Conservation (phyloP, 225 moss, liverwort and hornwort genomes). For the Sphagnum tenellum region DNA sequence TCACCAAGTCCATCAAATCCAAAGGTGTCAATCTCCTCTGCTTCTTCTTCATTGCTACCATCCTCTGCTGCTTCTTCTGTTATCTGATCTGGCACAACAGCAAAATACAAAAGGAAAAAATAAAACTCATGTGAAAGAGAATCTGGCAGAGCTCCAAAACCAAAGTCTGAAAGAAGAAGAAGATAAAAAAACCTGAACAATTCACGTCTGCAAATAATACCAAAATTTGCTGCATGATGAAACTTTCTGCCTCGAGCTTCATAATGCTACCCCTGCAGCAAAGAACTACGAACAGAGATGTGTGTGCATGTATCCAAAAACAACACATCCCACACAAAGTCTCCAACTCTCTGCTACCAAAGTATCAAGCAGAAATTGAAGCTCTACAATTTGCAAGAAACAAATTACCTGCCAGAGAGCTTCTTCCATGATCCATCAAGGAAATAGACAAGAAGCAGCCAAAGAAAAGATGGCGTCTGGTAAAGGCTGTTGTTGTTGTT, state of each 20-base stretch:
- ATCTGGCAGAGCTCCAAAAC: no score
- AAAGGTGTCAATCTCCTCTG: conserved; percentile 18
- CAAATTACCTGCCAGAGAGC: conserved; percentile 8
- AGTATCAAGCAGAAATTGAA: no score
- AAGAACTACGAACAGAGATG: no score
- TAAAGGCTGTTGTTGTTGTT: background rate
- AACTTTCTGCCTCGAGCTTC: no score
- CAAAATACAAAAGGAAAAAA: background rate
- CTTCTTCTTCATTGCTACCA: conserved; percentile 1
- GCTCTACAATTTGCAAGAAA: conserved; percentile 1
- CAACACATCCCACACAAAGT: conserved; percentile 8
- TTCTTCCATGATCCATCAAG: background rate
- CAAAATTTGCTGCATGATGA: no score
- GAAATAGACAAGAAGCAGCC: conserved; percentile 8
- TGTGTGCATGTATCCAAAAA: background rate
- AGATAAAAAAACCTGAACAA: background rate
- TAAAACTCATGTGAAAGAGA: no score
- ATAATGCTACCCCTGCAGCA: no score
- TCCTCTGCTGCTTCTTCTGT: conserved; percentile 2
- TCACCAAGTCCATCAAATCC: conserved; percentile 60
- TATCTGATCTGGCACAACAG: conserved; percentile 1
- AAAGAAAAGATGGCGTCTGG: conserved; percentile 9
- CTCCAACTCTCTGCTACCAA: no score
- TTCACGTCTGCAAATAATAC: background rate
- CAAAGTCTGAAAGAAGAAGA: background rate